Evolutionary conservation across 2,329 filamentous ascomycete species (phyloP), one percentile per base, ranked within the genome.

Genomic region (Incumbomyces delicatus): DNA sequence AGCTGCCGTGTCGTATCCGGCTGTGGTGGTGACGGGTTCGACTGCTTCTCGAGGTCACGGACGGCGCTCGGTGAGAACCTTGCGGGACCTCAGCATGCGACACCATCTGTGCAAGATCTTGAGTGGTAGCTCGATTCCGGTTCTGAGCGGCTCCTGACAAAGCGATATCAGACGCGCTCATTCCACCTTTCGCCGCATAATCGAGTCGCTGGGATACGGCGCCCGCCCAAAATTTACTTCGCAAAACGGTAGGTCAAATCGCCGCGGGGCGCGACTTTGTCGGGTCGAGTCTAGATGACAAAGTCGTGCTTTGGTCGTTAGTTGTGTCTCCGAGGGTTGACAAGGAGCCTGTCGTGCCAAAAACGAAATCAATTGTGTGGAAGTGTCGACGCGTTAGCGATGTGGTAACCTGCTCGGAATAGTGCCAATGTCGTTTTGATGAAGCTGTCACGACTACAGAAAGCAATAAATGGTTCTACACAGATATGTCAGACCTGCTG

Each of bases 1-100:
- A 82, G 48, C 87, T 87, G 58, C 83, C 79, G 61, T 92, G 85
- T 40, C 87, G 92, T 52, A 87, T 83, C 62, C 84, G 83, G 60
- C 88, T 85, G 58, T 57, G 56, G 36, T 73, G 73, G 52, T 80
- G 74, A 53, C 81, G 74, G 20, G 73, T 73, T 46, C 72, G 66
- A 12, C 75, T 73, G 48, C 78, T 74, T 60, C 81, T 79, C 53
- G 78, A 81, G 49, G 82, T 77, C 58, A 83, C 67, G 63, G 69
- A 88, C 65, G 61, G 80, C 73, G 66, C 78, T 66, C 62, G 77
- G 64, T 56, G 74, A 57, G 78, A 72, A 61, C 72, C 69, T 32
- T 46, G 37, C 46, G 69, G 63, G 35, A 66, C 57, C 56, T 71
- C 68, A 51, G 69, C 67, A 50, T 69, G 67, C 34, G 69, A 66